phyloP scores from a whole-genome alignment of 2,329 filamentous ascomycete species.

The Colletotrichum nymphaeae region DNA sequence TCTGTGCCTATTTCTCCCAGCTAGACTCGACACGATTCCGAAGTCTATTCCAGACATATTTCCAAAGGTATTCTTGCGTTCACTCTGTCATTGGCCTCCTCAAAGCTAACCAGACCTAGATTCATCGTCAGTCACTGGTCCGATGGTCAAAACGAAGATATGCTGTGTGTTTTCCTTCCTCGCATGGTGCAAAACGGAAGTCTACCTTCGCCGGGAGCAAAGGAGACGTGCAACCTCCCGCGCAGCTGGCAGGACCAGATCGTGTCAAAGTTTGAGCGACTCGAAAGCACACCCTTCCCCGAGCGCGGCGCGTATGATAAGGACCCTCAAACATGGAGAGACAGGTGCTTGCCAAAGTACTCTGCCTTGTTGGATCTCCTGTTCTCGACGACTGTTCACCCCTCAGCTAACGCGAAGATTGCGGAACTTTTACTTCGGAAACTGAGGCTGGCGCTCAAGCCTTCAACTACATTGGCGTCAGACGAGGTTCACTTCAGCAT shows the following conservation, averaged over 20 bases:
- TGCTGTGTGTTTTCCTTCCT: constrained; percentile 76
- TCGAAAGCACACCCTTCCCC: constrained; percentile 73
- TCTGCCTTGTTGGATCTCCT: constrained; percentile 74
- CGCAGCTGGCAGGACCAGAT: constrained; percentile 81
- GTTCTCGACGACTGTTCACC: constrained; percentile 70
- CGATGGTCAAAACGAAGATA: constrained; percentile 71
- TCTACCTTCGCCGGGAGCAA: constrained; percentile 64
- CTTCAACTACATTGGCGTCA: constrained; percentile 67
- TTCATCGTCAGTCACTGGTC: constrained; percentile 83
- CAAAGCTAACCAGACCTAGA: constrained; percentile 53
- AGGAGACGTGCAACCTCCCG: constrained; percentile 67
- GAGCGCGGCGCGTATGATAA: constrained; percentile 72
- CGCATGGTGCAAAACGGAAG: constrained; percentile 68
- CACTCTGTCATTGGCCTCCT: neutral
- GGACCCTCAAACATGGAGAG: constrained; percentile 70
- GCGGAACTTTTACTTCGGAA: constrained; percentile 74
- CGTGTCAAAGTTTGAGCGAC: constrained; percentile 73
- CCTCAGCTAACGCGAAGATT: constrained; percentile 74
- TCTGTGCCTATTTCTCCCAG: constrained; percentile 84
- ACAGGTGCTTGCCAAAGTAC: constrained; percentile 74
- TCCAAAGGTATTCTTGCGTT: constrained; percentile 73
- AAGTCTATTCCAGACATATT: constrained; percentile 80
- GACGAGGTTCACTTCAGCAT: constrained; percentile 79
- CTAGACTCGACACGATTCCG: constrained; percentile 80
- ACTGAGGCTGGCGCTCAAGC: constrained; percentile 72